Conservation (phyloP, 2,329 filamentous ascomycete species). For the Venturia oleaginea region DNA sequence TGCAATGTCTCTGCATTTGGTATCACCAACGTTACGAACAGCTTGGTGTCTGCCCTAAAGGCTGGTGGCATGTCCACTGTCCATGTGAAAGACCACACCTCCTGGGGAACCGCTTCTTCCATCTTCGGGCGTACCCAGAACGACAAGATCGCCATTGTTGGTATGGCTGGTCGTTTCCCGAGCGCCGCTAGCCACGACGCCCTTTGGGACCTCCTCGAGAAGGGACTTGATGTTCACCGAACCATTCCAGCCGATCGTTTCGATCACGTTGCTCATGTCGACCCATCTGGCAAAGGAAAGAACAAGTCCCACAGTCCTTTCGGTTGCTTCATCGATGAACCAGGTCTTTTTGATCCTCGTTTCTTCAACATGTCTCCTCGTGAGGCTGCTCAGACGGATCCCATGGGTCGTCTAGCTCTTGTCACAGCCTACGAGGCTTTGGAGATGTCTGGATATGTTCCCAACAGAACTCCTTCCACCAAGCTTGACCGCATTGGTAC, state of each 20-base stretch:
- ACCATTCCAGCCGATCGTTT: slow-evolving; percentile 63
- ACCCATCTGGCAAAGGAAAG: slow-evolving; percentile 61
- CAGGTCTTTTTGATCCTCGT: slow-evolving; percentile 68
- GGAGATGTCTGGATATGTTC: slow-evolving; percentile 71
- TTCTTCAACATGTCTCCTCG: slow-evolving; percentile 85
- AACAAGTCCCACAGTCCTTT: slow-evolving; percentile 71
- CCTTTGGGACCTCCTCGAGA: slow-evolving; percentile 66
- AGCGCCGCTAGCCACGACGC: slow-evolving; percentile 61
- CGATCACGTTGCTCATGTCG: slow-evolving; percentile 60
- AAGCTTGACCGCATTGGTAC: slow-evolving; percentile 57
- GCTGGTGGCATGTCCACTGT: slow-evolving; percentile 39
- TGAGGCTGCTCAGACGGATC: slow-evolving; percentile 71
- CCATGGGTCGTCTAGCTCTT: slow-evolving; percentile 68
- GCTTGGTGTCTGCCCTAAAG: slow-evolving; percentile 45
- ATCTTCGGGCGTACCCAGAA: slow-evolving; percentile 39
- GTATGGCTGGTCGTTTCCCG: slow-evolving; percentile 70
- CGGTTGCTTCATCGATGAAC: slow-evolving; percentile 67
- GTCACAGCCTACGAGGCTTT: slow-evolving; percentile 73
- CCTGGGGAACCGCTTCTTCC: slow-evolving; percentile 31
- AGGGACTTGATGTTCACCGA: slow-evolving; percentile 65
- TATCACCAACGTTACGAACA: slow-evolving; percentile 45
- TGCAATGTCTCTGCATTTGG: slow-evolving; percentile 42
- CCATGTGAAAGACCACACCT: slow-evolving; percentile 34
- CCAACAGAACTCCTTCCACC: slow-evolving; percentile 61
- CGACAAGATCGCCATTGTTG: slow-evolving; percentile 75